Evolutionary conservation across 2,329 filamentous ascomycete species (phyloP).

Genomic region (Sporothrix variecibatus): DNA sequence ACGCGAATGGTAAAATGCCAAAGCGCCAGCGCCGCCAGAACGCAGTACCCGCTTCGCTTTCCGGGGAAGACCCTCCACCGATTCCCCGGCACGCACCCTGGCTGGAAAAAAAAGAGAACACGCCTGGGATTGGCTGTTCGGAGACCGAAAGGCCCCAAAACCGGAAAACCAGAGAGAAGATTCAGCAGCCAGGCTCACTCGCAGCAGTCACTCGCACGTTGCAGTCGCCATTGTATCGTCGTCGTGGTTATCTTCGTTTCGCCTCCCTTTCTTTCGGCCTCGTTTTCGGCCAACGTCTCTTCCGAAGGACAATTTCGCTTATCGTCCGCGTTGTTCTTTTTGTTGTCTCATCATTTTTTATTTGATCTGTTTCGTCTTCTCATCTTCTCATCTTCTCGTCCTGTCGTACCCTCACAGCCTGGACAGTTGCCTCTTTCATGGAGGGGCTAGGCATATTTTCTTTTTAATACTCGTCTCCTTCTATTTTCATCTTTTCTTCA

Average conservation of each 20-base stretch:
- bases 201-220: neutral
- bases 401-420: neutral
- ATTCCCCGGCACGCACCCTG: neutral
- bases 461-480: neutral
- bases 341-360: neutral
- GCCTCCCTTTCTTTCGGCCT: neutral
- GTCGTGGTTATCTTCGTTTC: neutral
- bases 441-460: neutral
- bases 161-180: no score
- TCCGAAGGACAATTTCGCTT: neutral
- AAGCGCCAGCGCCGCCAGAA: neutral
- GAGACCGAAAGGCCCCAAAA: neutral
- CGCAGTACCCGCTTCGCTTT: neutral
- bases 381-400: neutral
- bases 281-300: neutral
- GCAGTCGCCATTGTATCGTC: neutral
- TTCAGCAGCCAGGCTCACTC: neutral
- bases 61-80: neutral
- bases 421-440: neutral
- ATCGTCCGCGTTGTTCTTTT: slow-evolving; percentile 10
- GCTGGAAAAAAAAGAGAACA: neutral
- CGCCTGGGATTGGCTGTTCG: neutral
- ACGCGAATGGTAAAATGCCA: neutral
- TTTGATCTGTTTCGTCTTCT: slow-evolving; percentile 8
- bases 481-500: neutral